Conservation (phyloP, 179 eudicot species). For the Actinidia polygama region DNA sequence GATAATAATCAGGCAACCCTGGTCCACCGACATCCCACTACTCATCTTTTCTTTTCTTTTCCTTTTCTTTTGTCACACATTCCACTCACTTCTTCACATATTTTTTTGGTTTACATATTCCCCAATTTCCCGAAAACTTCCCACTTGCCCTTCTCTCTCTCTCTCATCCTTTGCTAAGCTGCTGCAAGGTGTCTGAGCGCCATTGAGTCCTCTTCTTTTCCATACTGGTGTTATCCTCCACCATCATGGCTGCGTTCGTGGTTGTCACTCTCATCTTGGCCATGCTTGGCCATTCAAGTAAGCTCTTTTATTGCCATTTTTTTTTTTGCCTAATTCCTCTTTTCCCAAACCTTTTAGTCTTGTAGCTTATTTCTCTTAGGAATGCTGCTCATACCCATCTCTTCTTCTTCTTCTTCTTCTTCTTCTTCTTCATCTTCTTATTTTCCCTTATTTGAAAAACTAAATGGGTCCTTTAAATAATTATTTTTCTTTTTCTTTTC, state of each 20-base stretch:
- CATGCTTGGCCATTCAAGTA: constrained; percentile 63
- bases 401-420: not conserved
- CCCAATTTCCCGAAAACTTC: not conserved
- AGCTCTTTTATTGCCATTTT: constrained; percentile 19
- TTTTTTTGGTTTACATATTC: not conserved
- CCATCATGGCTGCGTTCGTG: constrained; percentile 34
- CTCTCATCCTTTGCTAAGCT: not conserved
- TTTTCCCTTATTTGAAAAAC: too few species aligned
- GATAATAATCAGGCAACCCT: too few species aligned
- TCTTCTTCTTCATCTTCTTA: not conserved
- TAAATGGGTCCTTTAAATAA: too few species aligned
- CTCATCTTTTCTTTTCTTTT: too few species aligned
- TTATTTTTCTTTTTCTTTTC: too few species aligned
- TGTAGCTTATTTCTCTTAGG: not conserved
- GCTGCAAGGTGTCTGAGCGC: not conserved
- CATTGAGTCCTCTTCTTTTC: not conserved
- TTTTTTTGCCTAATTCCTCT: not conserved
- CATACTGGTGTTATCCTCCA: not conserved
- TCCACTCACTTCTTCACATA: too few species aligned
- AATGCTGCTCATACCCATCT: not conserved
- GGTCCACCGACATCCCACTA: too few species aligned
- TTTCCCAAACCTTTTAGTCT: too few species aligned
- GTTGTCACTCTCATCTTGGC: constrained; percentile 43
- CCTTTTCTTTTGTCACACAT: too few species aligned
- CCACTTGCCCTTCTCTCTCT: not conserved